These are phyloP conservation scores for Tolypocladium amazonense DNA, from an alignment of 2,329 filamentous ascomycete species.

Conservation along the genomic window DNA sequence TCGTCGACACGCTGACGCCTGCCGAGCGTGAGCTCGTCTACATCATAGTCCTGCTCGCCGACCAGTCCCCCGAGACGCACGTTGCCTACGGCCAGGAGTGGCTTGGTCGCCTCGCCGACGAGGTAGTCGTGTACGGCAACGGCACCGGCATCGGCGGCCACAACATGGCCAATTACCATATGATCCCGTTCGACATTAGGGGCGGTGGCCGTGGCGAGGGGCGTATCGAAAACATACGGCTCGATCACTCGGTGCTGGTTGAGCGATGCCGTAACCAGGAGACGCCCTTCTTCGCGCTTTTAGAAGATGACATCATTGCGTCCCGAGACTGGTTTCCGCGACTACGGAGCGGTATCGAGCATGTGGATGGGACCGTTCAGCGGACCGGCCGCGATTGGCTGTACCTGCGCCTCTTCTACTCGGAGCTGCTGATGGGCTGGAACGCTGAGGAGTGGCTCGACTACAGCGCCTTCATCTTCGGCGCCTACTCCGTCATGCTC, in stretches of 20 bases:
- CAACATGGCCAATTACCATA: slow-evolving; percentile 4
- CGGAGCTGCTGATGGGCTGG: slow-evolving; percentile 26
- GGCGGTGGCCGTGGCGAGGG: slow-evolving; percentile 11
- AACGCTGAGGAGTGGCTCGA: slow-evolving; percentile 22
- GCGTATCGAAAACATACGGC: slow-evolving; percentile 20
- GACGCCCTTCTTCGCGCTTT: slow-evolving; percentile 22
- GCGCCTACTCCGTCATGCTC: slow-evolving; percentile 14
- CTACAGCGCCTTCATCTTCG: slow-evolving; percentile 15
- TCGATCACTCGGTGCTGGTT: slow-evolving; percentile 22
- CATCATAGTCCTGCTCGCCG: slow-evolving; percentile 23
- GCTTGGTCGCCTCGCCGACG: slow-evolving; percentile 19
- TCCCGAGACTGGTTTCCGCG: slow-evolving; percentile 21
- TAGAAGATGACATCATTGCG: slow-evolving; percentile 26
- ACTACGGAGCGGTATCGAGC: slow-evolving; percentile 14
- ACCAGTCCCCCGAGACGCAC: slow-evolving; percentile 18
- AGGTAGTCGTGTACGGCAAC: slow-evolving; percentile 20
- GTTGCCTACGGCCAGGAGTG: slow-evolving; percentile 19
- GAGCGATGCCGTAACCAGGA: slow-evolving; percentile 17
- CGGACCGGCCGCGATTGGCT: slow-evolving; percentile 17
- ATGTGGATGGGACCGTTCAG: slow-evolving; percentile 14
- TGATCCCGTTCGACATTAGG: slow-evolving; percentile 13
- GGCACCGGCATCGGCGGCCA: not conserved
- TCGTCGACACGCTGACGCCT: slow-evolving; percentile 18
- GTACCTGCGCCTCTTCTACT: slow-evolving; percentile 27
- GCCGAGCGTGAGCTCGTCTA: slow-evolving; percentile 19